Evolutionary conservation across 768 basidiomycete genomes (phyloP).

Genomic region (Podaxis sp.): DNA sequence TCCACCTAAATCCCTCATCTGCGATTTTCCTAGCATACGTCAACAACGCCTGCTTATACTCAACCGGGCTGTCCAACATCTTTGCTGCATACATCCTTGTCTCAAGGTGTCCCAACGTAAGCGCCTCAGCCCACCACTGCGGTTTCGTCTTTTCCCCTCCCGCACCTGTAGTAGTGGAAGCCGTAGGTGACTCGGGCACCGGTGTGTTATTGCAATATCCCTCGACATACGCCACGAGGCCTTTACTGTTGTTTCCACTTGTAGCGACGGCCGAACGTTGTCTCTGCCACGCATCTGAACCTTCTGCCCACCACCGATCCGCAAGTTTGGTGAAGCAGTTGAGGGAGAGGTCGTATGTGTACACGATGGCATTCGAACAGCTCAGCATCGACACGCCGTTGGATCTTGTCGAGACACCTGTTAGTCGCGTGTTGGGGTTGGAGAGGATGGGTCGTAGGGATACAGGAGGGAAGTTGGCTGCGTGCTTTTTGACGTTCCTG

Average conservation of each 20-base stretch:
- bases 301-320: conserved; percentile 81
- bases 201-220: conserved; percentile 15
- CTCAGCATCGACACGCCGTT: conserved; percentile 79
- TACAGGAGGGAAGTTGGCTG: conserved; percentile 59
- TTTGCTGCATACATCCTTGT: conserved; percentile 70
- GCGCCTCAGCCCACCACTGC: conserved; percentile 76
- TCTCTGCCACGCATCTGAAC: conserved; percentile 80
- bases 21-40: conserved; percentile 82
- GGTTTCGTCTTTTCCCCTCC: conserved; percentile 34
- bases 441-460: conserved; percentile 58
- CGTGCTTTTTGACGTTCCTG: conserved; percentile 75
- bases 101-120: conserved; percentile 89
- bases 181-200: conserved; percentile 5
- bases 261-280: conserved; percentile 15
- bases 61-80: conserved; percentile 73
- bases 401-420: conserved; percentile 62
- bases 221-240: conserved; percentile 53
- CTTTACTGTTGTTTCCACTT: conserved; percentile 15
- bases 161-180: conserved; percentile 33
- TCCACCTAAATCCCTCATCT: conserved; percentile 83
- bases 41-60: conserved; percentile 75
- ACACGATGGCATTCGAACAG: conserved; percentile 72
- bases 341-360: conserved; percentile 72
- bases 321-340: conserved; percentile 70
- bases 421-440: conserved; percentile 54